A percentile compares a stretch with the other conserved stretches of the same genome.
These are phyloP conservation scores for Fusarium liriodendri DNA, from an alignment of 2,329 filamentous ascomycete genomes.

Conservation along the genomic window DNA sequence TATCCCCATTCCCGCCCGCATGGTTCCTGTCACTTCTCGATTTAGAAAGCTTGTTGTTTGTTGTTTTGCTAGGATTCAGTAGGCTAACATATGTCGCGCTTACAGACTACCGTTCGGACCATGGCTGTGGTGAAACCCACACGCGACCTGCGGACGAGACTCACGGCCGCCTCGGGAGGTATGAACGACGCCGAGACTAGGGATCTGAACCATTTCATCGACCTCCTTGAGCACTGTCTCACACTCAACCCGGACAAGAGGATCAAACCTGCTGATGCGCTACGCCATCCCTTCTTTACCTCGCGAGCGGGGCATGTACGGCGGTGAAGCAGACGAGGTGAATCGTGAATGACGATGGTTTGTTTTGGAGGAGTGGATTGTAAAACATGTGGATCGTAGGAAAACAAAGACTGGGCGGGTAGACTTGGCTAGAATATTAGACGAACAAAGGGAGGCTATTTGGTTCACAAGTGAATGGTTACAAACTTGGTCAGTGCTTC, in stretches of 20 bases:
- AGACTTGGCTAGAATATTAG: conserved; percentile 19
- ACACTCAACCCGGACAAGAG: conserved; percentile 93
- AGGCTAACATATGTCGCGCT: conserved; percentile 31
- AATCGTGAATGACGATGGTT: conserved; percentile 14
- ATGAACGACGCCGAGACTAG: conserved; percentile 80
- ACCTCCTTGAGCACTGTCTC: conserved; percentile 89
- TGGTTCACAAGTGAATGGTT: conserved; percentile 10
- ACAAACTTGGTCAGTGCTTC: conserved; percentile 13
- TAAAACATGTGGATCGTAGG: conserved; percentile 10
- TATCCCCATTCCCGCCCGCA: conserved; percentile 19
- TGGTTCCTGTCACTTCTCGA: conserved; percentile 6
- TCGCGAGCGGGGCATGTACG: conserved; percentile 47
- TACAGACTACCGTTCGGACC: conserved; percentile 73
- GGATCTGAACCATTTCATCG: conserved; percentile 85
- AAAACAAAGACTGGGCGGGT: conserved; percentile 3
- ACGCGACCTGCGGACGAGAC: conserved; percentile 82
- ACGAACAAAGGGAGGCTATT: conserved; percentile 27
- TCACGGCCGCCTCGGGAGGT: conserved; percentile 78
- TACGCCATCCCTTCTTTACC: conserved; percentile 88
- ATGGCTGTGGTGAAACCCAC: conserved; percentile 79
- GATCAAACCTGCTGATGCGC: conserved; percentile 85
- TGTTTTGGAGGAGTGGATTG: conserved; percentile 15
- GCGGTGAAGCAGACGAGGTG: conserved; percentile 25
- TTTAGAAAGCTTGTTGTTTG: conserved; percentile 21
- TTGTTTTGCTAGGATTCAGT: conserved; percentile 14